Conservation (phyloP, 345 rosid species). For the Syzygium jambos region DNA sequence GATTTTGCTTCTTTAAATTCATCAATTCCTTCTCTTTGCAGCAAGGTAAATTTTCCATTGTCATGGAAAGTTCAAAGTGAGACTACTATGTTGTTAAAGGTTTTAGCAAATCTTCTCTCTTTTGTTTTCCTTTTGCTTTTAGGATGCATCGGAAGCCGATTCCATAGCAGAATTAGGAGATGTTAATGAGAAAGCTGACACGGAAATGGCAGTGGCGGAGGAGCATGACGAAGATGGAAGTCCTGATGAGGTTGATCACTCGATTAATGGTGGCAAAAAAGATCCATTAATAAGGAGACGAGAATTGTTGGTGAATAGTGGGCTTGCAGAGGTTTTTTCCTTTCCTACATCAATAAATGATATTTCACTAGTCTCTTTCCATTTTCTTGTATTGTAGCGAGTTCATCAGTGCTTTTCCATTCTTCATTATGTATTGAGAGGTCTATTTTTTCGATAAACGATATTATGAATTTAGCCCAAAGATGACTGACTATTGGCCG, state of each 20-base stretch:
- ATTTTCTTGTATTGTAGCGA: not conserved
- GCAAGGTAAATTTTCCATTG: slow-evolving; percentile 33
- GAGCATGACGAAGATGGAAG: slow-evolving; percentile 4
- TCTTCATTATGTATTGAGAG: not conserved
- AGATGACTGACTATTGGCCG: not conserved
- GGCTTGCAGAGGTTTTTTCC: slow-evolving; percentile 72
- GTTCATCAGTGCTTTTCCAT: not conserved
- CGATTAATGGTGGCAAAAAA: slow-evolving; percentile 55
- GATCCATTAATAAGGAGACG: slow-evolving; percentile 68
- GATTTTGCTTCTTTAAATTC: slow-evolving; percentile 60
- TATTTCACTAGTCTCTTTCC: not conserved
- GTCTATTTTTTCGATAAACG: not conserved
- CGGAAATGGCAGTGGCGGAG: slow-evolving; percentile 11
- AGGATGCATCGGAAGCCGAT: slow-evolving; percentile 40
- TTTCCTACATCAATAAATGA: not conserved
- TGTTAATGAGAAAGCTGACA: slow-evolving; percentile 10
- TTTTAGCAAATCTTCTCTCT: not conserved
- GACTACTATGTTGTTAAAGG: not conserved
- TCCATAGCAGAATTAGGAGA: slow-evolving; percentile 20
- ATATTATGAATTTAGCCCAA: not conserved
- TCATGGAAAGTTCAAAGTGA: not conserved
- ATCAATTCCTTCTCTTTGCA: slow-evolving; percentile 52
- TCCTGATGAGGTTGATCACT: slow-evolving; percentile 19
- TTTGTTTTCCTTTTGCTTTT: slow-evolving; percentile 2
- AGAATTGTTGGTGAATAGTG: slow-evolving; percentile 67